phyloP scores from a whole-genome alignment of 352 stramenopile species.

The Phytophthora syringae region DNA sequence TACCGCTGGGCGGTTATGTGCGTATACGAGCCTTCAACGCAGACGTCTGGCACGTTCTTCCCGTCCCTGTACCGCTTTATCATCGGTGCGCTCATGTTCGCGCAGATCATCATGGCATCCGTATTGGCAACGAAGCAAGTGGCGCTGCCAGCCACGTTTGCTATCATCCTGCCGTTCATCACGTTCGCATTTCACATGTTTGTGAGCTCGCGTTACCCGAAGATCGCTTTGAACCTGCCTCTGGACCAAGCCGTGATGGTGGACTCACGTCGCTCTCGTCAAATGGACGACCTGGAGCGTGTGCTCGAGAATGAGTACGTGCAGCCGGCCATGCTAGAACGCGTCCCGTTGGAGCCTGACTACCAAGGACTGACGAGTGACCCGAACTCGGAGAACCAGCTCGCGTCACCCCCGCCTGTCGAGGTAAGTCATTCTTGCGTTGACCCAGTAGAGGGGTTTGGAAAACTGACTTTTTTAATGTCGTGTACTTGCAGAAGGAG shows the following conservation, averaged over 20 bases:
- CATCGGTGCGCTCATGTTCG: slow-evolving; percentile 76
- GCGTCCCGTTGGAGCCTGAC: slow-evolving; percentile 72
- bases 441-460: not conserved
- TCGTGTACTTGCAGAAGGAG: slow-evolving; percentile 42
- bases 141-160: slow-evolving; percentile 57
- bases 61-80: slow-evolving; percentile 86
- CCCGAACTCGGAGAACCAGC: slow-evolving; percentile 62
- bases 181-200: slow-evolving; percentile 79
- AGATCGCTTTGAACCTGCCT: slow-evolving; percentile 71
- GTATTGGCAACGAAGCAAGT: slow-evolving; percentile 81
- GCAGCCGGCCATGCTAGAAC: slow-evolving; percentile 69
- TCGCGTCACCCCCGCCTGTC: slow-evolving; percentile 64
- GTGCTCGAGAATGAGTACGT: slow-evolving; percentile 73
- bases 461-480: slow-evolving; percentile 19
- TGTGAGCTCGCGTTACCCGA: slow-evolving; percentile 69
- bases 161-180: slow-evolving; percentile 72
- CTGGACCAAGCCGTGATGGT: slow-evolving; percentile 79
- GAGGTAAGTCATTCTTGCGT: slow-evolving; percentile 47
- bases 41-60: slow-evolving; percentile 75
- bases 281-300: slow-evolving; percentile 63
- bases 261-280: slow-evolving; percentile 60
- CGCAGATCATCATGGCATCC: slow-evolving; percentile 80
- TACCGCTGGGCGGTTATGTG: slow-evolving; percentile 80
- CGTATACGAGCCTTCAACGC: slow-evolving; percentile 71
- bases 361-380: slow-evolving; percentile 78